Base-by-base conservation (phyloP, 345 rosid species). In the Populus euphratica region DNA sequence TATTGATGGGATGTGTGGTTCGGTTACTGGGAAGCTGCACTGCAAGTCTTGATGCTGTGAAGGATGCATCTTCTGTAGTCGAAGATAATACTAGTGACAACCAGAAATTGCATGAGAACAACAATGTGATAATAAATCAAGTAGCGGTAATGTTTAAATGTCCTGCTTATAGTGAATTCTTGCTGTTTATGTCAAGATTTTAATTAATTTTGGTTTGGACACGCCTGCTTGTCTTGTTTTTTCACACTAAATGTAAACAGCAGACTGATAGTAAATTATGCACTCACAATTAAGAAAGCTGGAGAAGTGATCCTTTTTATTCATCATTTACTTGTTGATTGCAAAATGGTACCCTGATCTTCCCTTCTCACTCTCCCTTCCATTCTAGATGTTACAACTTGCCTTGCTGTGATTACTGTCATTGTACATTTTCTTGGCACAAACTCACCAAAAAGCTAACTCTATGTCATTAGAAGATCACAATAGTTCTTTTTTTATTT, bases 1-100 rank as follows among this genome's bases (percentile, higher is more conserved):
- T 93, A 64, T 76, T 96, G 77, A 91, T 92, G 93, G 98, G 97
- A 74, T 91, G 89, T 86, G 94, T 91, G 84, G 92, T 89, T 66
- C 91, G 90, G 77, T 82, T 96, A 61, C 62, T 96, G 86, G 79
- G 77, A 44, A 89, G 92, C 81, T 88, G 86, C 74, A 78, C 86
- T 80, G 81, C 75, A 76, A 77, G 83, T 82, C 79, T 87, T 70
- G 85, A 82, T 72, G 80, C 47, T 81, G 86, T 83, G 39, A 88
- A 81, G 77, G 78, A 61, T 75, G 70, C 38, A 75, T 78, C 91
- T 73, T 78, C 86, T 82, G 43, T 62, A 27, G 76, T 69, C 52
- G 79, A 73, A 65, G 77, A 39, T 73, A 41, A 68, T 73, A 62
- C 79, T 44, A 72, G 44, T 36, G 62, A 65, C 49, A 74, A 78